Evolutionary conservation across 768 basidiomycete species (phyloP).

Genomic region (Phaffia australis): DNA sequence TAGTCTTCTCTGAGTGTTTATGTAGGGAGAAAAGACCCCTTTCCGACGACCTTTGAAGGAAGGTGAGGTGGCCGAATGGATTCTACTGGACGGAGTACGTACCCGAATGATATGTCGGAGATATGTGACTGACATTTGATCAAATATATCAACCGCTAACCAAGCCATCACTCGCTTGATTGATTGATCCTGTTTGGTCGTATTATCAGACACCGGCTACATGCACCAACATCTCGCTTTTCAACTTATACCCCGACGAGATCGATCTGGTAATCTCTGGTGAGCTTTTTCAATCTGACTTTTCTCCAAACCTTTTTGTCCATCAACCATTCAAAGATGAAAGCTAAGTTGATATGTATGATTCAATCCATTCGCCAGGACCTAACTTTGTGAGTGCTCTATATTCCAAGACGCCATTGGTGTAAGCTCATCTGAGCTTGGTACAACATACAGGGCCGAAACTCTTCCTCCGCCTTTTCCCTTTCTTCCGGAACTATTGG

Average conservation of each 20-base stretch:
- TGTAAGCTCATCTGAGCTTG: background rate
- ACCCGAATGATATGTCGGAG: background rate
- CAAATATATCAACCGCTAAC: background rate
- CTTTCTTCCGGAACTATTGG: constrained; percentile 89
- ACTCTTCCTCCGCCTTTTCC: constrained; percentile 62
- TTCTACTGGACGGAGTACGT: constrained; percentile 63
- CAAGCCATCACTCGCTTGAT: background rate
- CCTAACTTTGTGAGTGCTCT: constrained; percentile 3
- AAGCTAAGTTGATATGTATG: background rate
- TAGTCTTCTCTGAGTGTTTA: constrained; percentile 32
- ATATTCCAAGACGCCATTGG: no score
- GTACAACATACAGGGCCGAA: constrained; percentile 34
- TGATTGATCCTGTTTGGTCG: background rate
- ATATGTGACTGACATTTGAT: no score
- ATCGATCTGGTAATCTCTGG: constrained; percentile 65
- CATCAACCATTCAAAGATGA: background rate
- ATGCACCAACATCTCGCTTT: constrained; percentile 78
- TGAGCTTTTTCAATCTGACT: constrained; percentile 33
- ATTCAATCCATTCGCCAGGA: background rate
- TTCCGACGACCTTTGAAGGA: constrained; percentile 56
- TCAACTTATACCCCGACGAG: constrained; percentile 72
- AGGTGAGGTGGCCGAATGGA: constrained; percentile 80
- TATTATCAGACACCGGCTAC: constrained; percentile 51
- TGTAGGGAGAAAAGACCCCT: constrained; percentile 53
- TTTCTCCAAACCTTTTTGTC: background rate